Evolutionary conservation across 148 eudicot species (phyloP).

Genomic region (Cornus controversa): DNA sequence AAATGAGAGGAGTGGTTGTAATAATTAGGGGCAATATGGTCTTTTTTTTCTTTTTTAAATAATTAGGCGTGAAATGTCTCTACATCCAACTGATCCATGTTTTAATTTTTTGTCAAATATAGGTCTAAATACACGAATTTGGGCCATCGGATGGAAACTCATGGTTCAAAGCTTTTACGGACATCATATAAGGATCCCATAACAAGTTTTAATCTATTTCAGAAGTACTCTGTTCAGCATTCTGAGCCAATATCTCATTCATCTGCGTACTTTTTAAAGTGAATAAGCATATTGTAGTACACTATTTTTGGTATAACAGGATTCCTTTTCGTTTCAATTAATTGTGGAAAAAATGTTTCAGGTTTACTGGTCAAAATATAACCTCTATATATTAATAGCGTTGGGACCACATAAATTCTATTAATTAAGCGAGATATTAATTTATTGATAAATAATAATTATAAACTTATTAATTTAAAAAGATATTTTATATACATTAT

Average conservation of each 20-base stretch:
- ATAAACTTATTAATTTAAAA: too few species aligned
- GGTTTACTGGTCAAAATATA: constrained; percentile 84
- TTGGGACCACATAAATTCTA: too few species aligned
- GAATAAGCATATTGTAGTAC: background rate
- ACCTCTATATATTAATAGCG: too few species aligned
- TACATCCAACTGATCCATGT: constrained; percentile 4
- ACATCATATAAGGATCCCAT: constrained; percentile 71
- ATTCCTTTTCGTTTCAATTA: background rate
- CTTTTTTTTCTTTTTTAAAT: too few species aligned
- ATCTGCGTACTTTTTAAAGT: background rate
- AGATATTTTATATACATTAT: too few species aligned
- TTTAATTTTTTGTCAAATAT: constrained; percentile 28
- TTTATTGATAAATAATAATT: too few species aligned
- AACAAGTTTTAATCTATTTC: constrained; percentile 61
- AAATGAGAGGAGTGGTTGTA: too few species aligned
- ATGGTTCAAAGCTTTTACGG: constrained; percentile 77
- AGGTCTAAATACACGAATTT: constrained; percentile 59
- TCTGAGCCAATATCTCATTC: constrained; percentile 51
- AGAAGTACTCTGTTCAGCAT: constrained; percentile 58
- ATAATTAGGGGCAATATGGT: too few species aligned
- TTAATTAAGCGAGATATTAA: too few species aligned
- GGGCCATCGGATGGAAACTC: constrained; percentile 77
- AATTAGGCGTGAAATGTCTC: too few species aligned
- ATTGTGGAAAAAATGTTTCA: constrained; percentile 27
- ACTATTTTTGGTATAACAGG: background rate